Evolutionary conservation across 176 grass and related monocot genomes (phyloP).

Genomic region (Sorghum bicolor): Sorghum_bicolor_NCBIv3 NC_012878.2:46328501-46329000

Average conservation of each 20-base stretch:
- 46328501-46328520: neutral
- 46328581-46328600: neutral
- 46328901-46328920: constrained; percentile 25
- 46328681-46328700: neutral
- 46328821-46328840: constrained; percentile 34
- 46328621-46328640: neutral
- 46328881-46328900: neutral
- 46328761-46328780: constrained; percentile 14
- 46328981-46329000: constrained; percentile 11
- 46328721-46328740: constrained; percentile 43
- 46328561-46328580: neutral
- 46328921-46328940: constrained; percentile 14
- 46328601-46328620: neutral
- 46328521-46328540: neutral
- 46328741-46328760: constrained; percentile 42
- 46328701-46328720: neutral
- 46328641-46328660: constrained; percentile 22
- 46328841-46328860: neutral
- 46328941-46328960: constrained; percentile 38
- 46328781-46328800: constrained; percentile 79
- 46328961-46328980: neutral
- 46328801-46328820: constrained; percentile 93
- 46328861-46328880: neutral
- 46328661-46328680: constrained; percentile 6
- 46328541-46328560: neutral